phyloP scores from a whole-genome alignment of 192 early-diverging fungal species.

The Backusella parvicylindrica region DNA sequence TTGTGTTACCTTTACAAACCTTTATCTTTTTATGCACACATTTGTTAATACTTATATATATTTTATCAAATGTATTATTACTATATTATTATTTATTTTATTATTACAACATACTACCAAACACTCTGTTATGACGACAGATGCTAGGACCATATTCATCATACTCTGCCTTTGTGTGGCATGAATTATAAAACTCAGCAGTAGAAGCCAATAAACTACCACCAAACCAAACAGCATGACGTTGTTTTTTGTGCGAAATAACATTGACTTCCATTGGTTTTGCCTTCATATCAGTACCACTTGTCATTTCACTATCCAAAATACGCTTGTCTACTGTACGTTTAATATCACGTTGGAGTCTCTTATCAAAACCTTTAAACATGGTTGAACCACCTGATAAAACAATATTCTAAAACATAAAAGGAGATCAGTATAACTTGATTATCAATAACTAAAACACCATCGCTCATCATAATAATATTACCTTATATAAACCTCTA shows the following conservation, averaged over 20 bases:
- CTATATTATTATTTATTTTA: neutral
- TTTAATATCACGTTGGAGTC: slow-evolving; percentile 94
- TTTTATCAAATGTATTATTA: neutral
- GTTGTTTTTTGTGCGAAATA: slow-evolving; percentile 94
- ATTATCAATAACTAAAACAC: no score
- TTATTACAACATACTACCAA: slow-evolving; percentile 47
- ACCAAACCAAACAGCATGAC: slow-evolving; percentile 99
- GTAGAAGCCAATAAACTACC: slow-evolving; percentile 91
- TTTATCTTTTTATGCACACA: no score
- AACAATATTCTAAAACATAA: slow-evolving; percentile 86
- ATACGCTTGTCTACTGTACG: slow-evolving; percentile 77
- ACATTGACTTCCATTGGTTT: slow-evolving; percentile 95
- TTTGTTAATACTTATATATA: no score
- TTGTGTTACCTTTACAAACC: no score
- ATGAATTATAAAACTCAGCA: slow-evolving; percentile 86
- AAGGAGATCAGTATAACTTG: no score
- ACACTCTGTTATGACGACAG: slow-evolving; percentile 89
- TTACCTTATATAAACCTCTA: slow-evolving; percentile 82
- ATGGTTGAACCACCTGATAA: slow-evolving; percentile 98
- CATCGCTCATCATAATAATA: no score
- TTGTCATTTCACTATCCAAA: slow-evolving; percentile 69
- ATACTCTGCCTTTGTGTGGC: slow-evolving; percentile 97
- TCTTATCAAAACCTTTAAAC: slow-evolving; percentile 96
- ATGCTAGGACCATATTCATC: slow-evolving; percentile 97
- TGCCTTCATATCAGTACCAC: slow-evolving; percentile 54